Evolutionary conservation across 148 eudicot genomes (phyloP).

Genomic region (Nepenthes mirabilis): DNA sequence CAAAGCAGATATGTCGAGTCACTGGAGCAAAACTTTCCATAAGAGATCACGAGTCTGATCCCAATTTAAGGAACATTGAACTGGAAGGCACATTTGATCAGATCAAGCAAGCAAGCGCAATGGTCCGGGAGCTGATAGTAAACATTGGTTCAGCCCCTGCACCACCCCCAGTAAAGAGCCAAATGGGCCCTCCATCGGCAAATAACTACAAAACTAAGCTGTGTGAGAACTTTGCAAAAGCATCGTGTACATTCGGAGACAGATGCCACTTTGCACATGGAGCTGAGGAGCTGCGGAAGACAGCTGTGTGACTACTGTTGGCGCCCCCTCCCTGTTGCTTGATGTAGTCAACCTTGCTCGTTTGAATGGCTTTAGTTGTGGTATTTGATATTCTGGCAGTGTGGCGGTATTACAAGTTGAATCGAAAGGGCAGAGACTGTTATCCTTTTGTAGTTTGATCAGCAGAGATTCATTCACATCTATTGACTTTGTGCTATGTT

Average conservation of each 20-base stretch:
- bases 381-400: no score
- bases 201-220: conserved; percentile 62
- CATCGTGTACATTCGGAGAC: conserved; percentile 71
- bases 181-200: conserved; percentile 15
- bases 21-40: conserved; percentile 75
- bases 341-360: neutral
- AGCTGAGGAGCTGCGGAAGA: conserved; percentile 49
- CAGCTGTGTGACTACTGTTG: conserved; percentile 14
- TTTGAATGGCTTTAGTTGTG: neutral
- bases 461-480: no score
- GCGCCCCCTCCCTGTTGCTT: no score
- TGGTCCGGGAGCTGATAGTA: conserved; percentile 75
- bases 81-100: conserved; percentile 90
- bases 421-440: no score
- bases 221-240: conserved; percentile 71
- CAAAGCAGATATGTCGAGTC: conserved; percentile 69
- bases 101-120: conserved; percentile 63
- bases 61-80: conserved; percentile 59
- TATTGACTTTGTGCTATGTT: no score
- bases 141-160: conserved; percentile 35
- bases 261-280: conserved; percentile 88
- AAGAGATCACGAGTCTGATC: conserved; percentile 69
- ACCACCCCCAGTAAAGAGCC: conserved; percentile 13
- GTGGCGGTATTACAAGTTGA: no score
- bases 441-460: no score